Conservation (phyloP, 495 filamentous ascomycete genomes). For the Xylaria grammica region DNA sequence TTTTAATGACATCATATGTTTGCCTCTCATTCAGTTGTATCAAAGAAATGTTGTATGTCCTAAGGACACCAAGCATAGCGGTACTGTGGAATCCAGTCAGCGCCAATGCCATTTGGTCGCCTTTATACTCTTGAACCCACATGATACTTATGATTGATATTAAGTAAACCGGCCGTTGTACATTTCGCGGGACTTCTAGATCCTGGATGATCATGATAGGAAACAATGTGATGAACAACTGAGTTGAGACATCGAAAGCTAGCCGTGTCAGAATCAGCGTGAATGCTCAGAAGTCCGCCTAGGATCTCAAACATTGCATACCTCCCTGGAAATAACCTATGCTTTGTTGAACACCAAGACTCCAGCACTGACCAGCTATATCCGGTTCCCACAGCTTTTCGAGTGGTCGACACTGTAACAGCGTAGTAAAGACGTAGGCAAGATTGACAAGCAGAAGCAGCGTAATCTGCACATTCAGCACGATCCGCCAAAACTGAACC, state of each 20-base stretch:
- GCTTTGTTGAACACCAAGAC: slow-evolving; percentile 38
- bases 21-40: slow-evolving; percentile 29
- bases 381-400: slow-evolving; percentile 42
- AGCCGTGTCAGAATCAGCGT: background rate
- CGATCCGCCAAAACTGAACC: slow-evolving; percentile 36
- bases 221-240: slow-evolving; percentile 44
- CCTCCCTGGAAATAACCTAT: slow-evolving; percentile 46
- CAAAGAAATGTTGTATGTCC: slow-evolving; percentile 39
- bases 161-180: slow-evolving; percentile 41
- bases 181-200: slow-evolving; percentile 31
- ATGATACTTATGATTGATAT: slow-evolving; percentile 34
- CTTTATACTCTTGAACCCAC: slow-evolving; percentile 25
- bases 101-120: background rate
- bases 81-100: slow-evolving; percentile 25
- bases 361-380: slow-evolving; percentile 36
- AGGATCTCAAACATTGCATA: slow-evolving; percentile 15
- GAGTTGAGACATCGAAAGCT: slow-evolving; percentile 44
- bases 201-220: slow-evolving; percentile 38
- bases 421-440: slow-evolving; percentile 36
- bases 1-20: slow-evolving; percentile 37
- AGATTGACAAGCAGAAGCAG: slow-evolving; percentile 41
- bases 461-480: slow-evolving; percentile 37
- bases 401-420: slow-evolving; percentile 45
- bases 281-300: background rate
- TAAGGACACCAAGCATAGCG: slow-evolving; percentile 39